Evolutionary conservation across 345 rosid genomes (phyloP).

Genomic region (Syzygium grande): DNA sequence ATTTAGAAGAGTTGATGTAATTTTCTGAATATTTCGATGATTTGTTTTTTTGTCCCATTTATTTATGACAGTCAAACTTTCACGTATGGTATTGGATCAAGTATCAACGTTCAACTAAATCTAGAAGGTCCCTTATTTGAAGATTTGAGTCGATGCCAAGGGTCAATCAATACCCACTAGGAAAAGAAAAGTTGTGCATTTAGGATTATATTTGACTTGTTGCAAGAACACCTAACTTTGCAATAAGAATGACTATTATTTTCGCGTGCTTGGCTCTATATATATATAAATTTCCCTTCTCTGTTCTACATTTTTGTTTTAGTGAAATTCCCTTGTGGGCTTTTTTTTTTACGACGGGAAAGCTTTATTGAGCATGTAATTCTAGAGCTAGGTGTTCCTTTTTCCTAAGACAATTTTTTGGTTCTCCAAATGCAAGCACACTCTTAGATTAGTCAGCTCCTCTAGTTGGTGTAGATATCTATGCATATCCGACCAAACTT

Average conservation of each 20-base stretch:
- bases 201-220: not conserved
- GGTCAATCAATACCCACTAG: not conserved
- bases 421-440: not conserved
- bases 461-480: not conserved
- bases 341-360: not conserved
- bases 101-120: not conserved
- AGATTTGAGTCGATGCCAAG: not conserved
- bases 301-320: not conserved
- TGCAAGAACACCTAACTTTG: not conserved
- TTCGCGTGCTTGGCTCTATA: not conserved
- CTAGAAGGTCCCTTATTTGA: not conserved
- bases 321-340: not conserved
- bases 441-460: not conserved
- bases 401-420: not conserved
- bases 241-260: not conserved
- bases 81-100: not conserved
- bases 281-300: not conserved
- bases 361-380: not conserved
- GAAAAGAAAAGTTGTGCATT: not conserved
- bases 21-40: not conserved
- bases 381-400: not conserved
- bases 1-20: not conserved
- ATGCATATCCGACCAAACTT: not conserved
- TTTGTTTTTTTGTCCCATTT: not conserved
- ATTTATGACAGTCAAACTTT: not conserved